phyloP scores from a whole-genome alignment of 2,329 filamentous ascomycete species.

The Neofusicoccum sp. region DNA sequence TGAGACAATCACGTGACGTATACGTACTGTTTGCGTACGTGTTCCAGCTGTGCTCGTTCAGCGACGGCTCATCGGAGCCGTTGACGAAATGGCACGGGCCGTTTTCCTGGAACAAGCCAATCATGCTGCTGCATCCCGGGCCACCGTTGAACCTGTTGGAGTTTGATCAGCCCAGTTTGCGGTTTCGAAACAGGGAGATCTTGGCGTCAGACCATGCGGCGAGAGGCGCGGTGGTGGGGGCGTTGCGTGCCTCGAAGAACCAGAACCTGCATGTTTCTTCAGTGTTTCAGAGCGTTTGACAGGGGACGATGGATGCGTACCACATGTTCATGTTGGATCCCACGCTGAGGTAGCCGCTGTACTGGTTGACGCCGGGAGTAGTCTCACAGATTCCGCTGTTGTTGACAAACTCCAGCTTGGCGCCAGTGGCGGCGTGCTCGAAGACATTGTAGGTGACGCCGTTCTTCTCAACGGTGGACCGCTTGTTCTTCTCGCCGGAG shows the following conservation, averaged over 20 bases:
- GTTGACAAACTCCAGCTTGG: constrained; percentile 28
- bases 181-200: background rate
- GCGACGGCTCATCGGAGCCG: constrained; percentile 38
- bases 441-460: constrained; percentile 30
- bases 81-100: constrained; percentile 46
- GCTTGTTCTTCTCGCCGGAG: constrained; percentile 23
- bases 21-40: constrained; percentile 38
- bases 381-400: constrained; percentile 46
- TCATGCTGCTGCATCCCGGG: constrained; percentile 13
- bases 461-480: constrained; percentile 26
- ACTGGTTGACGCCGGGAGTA: constrained; percentile 35
- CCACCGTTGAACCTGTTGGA: constrained; percentile 29
- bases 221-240: constrained; percentile 49
- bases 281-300: background rate
- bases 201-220: background rate
- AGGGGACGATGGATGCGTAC: constrained; percentile 12
- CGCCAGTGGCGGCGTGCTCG: constrained; percentile 30
- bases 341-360: constrained; percentile 38
- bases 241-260: constrained; percentile 50
- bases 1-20: background rate
- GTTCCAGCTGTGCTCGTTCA: constrained; percentile 48
- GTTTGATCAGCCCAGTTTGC: constrained; percentile 41
- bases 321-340: constrained; percentile 38
- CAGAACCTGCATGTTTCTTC: constrained; percentile 33
- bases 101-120: constrained; percentile 29